Evolutionary conservation across 305 asterid species (phyloP), one percentile per base, ranked within the genome.

Genomic region (Petunia hybrid): DNA sequence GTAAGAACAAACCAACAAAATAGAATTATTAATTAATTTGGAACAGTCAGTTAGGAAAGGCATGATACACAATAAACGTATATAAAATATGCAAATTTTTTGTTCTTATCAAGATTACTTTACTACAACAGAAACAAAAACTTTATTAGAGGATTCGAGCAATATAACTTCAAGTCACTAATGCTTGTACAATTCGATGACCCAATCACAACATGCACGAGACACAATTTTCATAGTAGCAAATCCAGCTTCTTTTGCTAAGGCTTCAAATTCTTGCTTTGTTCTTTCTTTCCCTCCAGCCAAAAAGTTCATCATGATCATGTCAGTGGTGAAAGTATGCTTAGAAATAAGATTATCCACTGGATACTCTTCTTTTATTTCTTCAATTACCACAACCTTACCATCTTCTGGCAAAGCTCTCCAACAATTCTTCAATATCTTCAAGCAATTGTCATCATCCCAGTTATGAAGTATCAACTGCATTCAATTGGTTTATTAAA

Each of bases 231-330:
- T 80, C 1, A 70, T 4, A 5, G 10, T n/a, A 31, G 38, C 41
- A 35, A 83, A 83, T 39, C 86, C 86, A 46, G 84, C 74, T 42
- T 46, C 81, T 39, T 55, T 80, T 43, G 81, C 86, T 31, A 83
- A 67, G 39, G 63, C 73, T 65, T 80, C 75, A 40, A 83, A 65
- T 69, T 83, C 74, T 39, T 57, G 62, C n/a, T 53, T 40, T 0
- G 86, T 83, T 60, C 86, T 80, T 65, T 83, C 86, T 5, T 65
- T 83, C 53, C 79, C 86, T 22, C 83, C 81, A 41, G 42, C 66
- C 43, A 56, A n/a, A 43, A 83, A 14, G 1, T 77, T 74, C 68
- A 80, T 73, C 83, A 83, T 80, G 5, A 51, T 3, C 60, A 80
- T 43, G 3, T 83, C 83, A 5, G 6, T 3, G 51, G 8, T 8